These are phyloP conservation scores for Xylaria nigripes DNA, from an alignment of 495 filamentous ascomycete genomes.

Conservation along the genomic window DNA sequence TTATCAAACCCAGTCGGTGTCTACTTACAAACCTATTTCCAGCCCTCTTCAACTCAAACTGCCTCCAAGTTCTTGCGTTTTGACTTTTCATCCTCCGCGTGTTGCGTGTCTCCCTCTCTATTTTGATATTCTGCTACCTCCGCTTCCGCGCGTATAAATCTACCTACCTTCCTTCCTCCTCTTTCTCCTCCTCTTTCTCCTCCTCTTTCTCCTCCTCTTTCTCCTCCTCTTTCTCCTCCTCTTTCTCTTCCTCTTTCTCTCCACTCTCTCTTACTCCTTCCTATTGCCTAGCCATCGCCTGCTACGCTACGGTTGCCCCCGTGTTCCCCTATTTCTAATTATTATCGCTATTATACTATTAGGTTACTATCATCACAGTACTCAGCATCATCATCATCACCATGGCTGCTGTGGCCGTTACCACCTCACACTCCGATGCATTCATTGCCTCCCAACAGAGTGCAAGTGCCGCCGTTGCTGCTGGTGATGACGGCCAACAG, in stretches of 20 bases:
- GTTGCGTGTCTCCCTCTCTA: too few relatives aligned
- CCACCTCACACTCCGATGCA: conserved; percentile 13
- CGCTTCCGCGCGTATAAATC: background rate
- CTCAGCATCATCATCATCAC: background rate
- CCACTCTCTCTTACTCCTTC: background rate
- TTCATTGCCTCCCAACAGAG: conserved; percentile 13
- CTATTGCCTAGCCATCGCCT: background rate
- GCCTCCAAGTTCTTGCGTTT: too few relatives aligned
- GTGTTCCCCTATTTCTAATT: background rate
- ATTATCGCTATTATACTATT: background rate
- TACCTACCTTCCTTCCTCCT: background rate
- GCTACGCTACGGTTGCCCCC: background rate
- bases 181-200: too few relatives aligned
- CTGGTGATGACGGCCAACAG: background rate
- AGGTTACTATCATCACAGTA: background rate
- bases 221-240: background rate
- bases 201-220: background rate
- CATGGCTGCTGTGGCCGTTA: background rate
- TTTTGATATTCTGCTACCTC: too few relatives aligned
- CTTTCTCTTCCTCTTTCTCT: background rate
- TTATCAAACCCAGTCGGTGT: too few relatives aligned
- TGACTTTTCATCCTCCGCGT: too few relatives aligned
- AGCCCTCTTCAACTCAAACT: too few relatives aligned
- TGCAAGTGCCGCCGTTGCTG: conserved; percentile 1
- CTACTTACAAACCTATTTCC: too few relatives aligned